Conservation (phyloP, 2,329 filamentous ascomycete genomes). For the Fusarium papillatum region DNA sequence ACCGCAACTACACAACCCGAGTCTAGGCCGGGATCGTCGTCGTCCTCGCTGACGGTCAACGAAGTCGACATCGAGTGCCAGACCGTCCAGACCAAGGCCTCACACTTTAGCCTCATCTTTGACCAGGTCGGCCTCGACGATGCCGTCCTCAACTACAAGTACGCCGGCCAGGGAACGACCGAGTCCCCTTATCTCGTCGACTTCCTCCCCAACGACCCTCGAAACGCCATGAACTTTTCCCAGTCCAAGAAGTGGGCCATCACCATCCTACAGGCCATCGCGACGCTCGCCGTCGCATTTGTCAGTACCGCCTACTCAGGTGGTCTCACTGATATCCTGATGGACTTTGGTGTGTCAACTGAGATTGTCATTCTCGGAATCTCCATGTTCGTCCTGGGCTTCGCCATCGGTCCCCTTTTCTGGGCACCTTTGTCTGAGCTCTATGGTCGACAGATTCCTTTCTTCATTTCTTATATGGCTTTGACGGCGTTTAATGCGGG, state of each 20-base stretch:
- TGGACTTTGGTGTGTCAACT: conserved; percentile 63
- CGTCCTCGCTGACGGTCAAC: conserved; percentile 39
- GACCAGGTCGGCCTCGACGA: conserved; percentile 71
- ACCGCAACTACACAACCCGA: conserved; percentile 32
- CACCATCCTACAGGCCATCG: conserved; percentile 72
- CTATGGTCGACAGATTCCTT: conserved; percentile 71
- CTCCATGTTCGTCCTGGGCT: conserved; percentile 74
- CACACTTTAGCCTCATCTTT: conserved; percentile 66
- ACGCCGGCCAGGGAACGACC: conserved; percentile 72
- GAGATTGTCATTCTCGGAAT: conserved; percentile 73
- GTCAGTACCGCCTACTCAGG: conserved; percentile 77
- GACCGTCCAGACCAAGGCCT: conserved; percentile 48
- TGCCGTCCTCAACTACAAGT: conserved; percentile 67
- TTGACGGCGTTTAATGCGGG: conserved; percentile 74
- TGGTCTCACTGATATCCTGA: conserved; percentile 66
- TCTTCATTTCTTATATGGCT: conserved; percentile 68
- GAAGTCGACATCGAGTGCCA: conserved; percentile 58
- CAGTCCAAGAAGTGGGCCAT: conserved; percentile 74
- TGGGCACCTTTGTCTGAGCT: conserved; percentile 78
- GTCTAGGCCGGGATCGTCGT: conserved; percentile 31
- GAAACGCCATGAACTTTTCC: conserved; percentile 75
- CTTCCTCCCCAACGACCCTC: conserved; percentile 75
- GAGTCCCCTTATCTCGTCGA: conserved; percentile 78
- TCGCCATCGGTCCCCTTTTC: conserved; percentile 71
- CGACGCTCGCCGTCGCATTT: conserved; percentile 78